Base-by-base conservation (phyloP, 257 asterid species). In the Nicotiana tomentosiformis region DNA sequence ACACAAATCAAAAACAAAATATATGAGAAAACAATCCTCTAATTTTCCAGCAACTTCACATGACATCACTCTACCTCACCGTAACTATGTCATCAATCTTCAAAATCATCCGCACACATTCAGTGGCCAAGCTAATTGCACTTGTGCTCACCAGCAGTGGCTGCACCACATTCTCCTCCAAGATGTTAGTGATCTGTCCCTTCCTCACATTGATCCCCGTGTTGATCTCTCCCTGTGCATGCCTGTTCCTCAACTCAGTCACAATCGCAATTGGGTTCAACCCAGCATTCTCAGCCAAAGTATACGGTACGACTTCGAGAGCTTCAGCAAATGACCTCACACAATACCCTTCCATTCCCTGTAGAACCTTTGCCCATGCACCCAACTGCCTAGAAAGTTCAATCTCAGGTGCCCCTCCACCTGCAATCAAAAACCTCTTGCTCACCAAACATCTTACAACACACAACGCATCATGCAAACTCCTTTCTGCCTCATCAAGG, bases 391-490 rank as follows among this genome's bases (percentile, higher is more conserved):
- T 89, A 2, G 98, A 94, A 20, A 96, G 98, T 91, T 96, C 99
- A 30, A 96, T 94, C 89, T 96, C 99, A 16, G 99, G 99, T 1
- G 99, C 99, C 78, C 99, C 99, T 83, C 99, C 99, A 39, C 99
- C 99, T 23, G 98, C 99, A 90, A 96, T 94, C 91, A 96, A 90
- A 86, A 91, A 96, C 87, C 89, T 93, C 91, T 96, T 96, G 89
- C 90, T 92, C 84, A 96, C 99, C 94, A 96, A 84, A 85, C 99
- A 96, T 92, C 99, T 91, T 43, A 96, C 97, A 77, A 96, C 99
- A 80, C 99, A 96, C 84, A 96, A 84, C 0, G 99, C 99, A 85
- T 96, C 99, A 15, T 94, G 99, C 97, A 96, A 82, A 85, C 99
- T 96, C 90, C 99, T 91, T 88, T 96, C 99, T 69, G 99, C 98